Percentiles rank a stretch among this genome's conserved stretches.
Conservation (phyloP, 768 basidiomycete genomes). For the Lentinula guzmanii region DNA sequence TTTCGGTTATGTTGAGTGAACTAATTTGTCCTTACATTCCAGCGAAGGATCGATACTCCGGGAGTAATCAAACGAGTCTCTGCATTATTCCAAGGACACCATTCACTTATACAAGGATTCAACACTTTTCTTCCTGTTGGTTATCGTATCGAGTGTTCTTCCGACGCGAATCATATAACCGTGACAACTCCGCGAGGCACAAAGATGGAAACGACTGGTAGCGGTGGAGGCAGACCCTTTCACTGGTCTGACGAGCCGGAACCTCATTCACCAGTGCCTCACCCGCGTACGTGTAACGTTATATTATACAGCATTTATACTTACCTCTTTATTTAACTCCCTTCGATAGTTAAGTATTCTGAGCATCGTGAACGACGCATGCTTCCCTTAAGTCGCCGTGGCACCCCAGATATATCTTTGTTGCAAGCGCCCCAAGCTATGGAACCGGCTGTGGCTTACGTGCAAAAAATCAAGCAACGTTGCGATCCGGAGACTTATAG, state of each 20-base stretch:
- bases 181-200: conserved; percentile 74
- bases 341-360: conserved; percentile 19
- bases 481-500: conserved; percentile 87
- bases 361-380: conserved; percentile 4
- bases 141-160: conserved; percentile 83
- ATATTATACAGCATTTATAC: neutral
- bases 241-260: conserved; percentile 28
- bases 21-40: neutral
- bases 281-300: neutral
- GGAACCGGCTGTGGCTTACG: conserved; percentile 85
- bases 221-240: conserved; percentile 30
- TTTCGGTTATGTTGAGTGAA: conserved; percentile 2
- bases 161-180: conserved; percentile 61
- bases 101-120: conserved; percentile 91
- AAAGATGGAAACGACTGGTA: conserved; percentile 50
- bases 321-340: neutral
- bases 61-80: conserved; percentile 96
- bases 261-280: conserved; percentile 4
- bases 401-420: conserved; percentile 28
- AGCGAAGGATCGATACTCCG: conserved; percentile 86
- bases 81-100: conserved; percentile 86
- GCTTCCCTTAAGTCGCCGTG: conserved; percentile 4
- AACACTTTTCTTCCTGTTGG: conserved; percentile 95
- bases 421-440: conserved; percentile 38
- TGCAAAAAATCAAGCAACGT: conserved; percentile 93